A percentile compares a stretch with the other conserved stretches of the same genome.
phyloP scores from a whole-genome alignment of 805 yeast species.

The Cyberlindnera americana region DNA sequence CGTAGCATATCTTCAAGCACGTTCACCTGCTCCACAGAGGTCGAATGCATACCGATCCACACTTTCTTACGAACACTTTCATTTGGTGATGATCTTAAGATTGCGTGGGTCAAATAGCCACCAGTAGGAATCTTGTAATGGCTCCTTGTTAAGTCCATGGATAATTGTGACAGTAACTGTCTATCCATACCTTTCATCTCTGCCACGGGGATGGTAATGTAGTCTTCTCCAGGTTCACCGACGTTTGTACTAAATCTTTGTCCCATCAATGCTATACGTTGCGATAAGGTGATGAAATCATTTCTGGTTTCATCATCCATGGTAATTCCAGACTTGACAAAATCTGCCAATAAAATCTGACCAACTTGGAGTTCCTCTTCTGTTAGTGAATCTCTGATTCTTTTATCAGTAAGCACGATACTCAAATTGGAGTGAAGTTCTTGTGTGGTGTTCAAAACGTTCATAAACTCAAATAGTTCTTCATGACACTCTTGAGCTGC shows the following conservation, averaged over 20 bases:
- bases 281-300: conserved; percentile 74
- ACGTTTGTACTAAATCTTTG: conserved; percentile 55
- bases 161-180: conserved; percentile 27
- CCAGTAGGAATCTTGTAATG: conserved; percentile 51
- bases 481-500: conserved; percentile 90
- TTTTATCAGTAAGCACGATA: conserved; percentile 41
- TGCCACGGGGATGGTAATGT: conserved; percentile 20
- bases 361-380: conserved; percentile 84
- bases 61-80: conserved; percentile 58
- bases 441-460: conserved; percentile 79
- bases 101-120: conserved; percentile 61
- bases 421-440: conserved; percentile 58
- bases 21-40: conserved; percentile 58
- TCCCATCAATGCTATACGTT: conserved; percentile 75
- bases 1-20: conserved; percentile 56
- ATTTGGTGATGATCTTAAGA: conserved; percentile 55
- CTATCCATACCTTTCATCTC: conserved; percentile 23
- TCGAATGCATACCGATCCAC: conserved; percentile 73
- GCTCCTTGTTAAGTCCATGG: conserved; percentile 36
- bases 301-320: conserved; percentile 61
- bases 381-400: conserved; percentile 37
- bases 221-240: conserved; percentile 18
- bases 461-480: conserved; percentile 90
- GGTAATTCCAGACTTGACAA: conserved; percentile 85
- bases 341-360: conserved; percentile 72